Evolutionary conservation across 1,284 basidiomycete genomes (phyloP).

Genomic region (Termitomyces sp.): DNA sequence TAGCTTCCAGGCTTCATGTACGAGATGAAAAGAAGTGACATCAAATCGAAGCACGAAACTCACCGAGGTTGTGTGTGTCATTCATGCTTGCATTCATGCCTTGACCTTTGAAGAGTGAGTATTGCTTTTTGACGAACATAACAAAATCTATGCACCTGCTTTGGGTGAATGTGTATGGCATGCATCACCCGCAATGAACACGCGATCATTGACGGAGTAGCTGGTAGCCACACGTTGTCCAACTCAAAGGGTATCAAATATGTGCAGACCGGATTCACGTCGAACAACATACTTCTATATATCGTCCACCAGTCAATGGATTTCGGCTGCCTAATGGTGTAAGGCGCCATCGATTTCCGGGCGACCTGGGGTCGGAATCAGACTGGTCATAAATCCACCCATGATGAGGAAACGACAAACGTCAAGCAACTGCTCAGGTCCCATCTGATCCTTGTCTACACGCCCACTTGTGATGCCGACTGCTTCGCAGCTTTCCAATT

Average conservation of each 20-base stretch:
- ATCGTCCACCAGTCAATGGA: slow-evolving; percentile 78
- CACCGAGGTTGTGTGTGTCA: slow-evolving; percentile 74
- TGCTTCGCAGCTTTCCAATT: slow-evolving; percentile 51
- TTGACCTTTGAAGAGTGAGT: slow-evolving; percentile 35
- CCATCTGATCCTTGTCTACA: slow-evolving; percentile 57
- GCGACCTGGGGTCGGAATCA: slow-evolving; percentile 41
- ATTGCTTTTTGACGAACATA: neutral
- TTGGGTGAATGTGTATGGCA: slow-evolving; percentile 86
- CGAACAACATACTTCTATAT: slow-evolving; percentile 52
- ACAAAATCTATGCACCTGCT: slow-evolving; percentile 35
- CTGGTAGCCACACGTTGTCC: slow-evolving; percentile 73
- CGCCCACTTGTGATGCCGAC: slow-evolving; percentile 47
- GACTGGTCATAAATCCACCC: neutral
- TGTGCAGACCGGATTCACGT: neutral
- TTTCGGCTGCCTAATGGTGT: slow-evolving; percentile 51
- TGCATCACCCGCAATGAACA: slow-evolving; percentile 80
- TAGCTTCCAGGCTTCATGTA: slow-evolving; percentile 65
- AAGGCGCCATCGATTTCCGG: slow-evolving; percentile 65
- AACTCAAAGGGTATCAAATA: slow-evolving; percentile 27
- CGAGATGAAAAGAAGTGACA: neutral
- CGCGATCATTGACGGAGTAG: slow-evolving; percentile 62
- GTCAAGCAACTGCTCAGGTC: slow-evolving; percentile 57
- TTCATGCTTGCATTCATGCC: slow-evolving; percentile 84
- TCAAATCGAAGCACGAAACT: slow-evolving; percentile 2
- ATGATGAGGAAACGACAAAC: slow-evolving; percentile 26